A percentile compares a stretch with the other conserved stretches of the same genome.
Conservation (phyloP, 2,329 filamentous ascomycete species). For the Cryphonectria parasitica region DNA sequence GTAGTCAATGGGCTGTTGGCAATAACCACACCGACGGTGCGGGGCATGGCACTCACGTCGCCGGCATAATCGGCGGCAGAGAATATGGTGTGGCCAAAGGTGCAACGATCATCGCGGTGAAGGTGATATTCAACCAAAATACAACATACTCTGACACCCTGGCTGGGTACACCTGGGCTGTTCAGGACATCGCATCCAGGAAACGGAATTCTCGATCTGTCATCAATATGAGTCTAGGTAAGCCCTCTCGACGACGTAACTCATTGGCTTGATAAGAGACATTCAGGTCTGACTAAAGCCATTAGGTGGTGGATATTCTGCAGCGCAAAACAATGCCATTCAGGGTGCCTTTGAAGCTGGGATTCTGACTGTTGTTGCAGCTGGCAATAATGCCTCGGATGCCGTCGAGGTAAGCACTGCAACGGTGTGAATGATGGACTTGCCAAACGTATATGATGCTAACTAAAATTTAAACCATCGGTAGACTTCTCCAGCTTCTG, state of each 20-base stretch:
- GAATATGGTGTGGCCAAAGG: slow-evolving; percentile 40
- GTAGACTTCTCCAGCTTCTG: slow-evolving; percentile 37
- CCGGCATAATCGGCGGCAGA: slow-evolving; percentile 38
- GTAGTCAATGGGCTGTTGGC: slow-evolving; percentile 36
- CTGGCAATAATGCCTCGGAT: background rate
- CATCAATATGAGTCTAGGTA: slow-evolving; percentile 27
- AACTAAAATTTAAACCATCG: background rate
- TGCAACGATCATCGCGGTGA: slow-evolving; percentile 38
- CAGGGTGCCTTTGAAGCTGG: slow-evolving; percentile 40
- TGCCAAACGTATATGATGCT: background rate
- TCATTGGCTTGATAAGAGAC: background rate
- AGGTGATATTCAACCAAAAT: slow-evolving; percentile 34
- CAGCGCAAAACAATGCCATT: slow-evolving; percentile 45
- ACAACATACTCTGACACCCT: slow-evolving; percentile 28
- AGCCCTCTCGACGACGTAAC: background rate
- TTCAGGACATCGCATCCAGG: slow-evolving; percentile 30
- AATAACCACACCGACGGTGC: slow-evolving; percentile 34
- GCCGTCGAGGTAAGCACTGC: background rate
- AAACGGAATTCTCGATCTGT: slow-evolving; percentile 11
- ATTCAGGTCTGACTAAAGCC: background rate
- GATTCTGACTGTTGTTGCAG: slow-evolving; percentile 38
- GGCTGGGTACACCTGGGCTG: slow-evolving; percentile 34
- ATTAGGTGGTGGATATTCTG: slow-evolving; percentile 22
- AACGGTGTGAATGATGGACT: background rate
- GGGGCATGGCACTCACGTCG: slow-evolving; percentile 41